Evolutionary conservation across 1,284 basidiomycete species (phyloP), one percentile per base, ranked within the genome.

Genomic region (Takashimella tepidaria): DNA sequence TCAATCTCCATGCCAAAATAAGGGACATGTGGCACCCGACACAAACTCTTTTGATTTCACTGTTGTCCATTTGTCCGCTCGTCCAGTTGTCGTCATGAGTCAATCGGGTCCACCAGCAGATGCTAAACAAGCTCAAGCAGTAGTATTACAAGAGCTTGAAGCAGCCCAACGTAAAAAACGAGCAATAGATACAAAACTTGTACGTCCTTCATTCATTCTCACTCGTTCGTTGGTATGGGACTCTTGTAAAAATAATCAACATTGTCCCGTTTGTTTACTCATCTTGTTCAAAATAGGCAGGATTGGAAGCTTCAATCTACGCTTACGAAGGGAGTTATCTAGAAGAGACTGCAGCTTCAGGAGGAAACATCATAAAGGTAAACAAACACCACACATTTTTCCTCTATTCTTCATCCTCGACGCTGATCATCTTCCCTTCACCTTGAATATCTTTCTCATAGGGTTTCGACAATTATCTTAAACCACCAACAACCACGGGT

Each of bases 301-400:
- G 68, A 24, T 68, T 78, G 49, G 78, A 79, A 55, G 62, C 74
- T 8, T 74, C 74, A 8, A 78, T 80, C 52, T 77, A 76, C 57
- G 71, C 72, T 1, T 79, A 78, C 54, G 79, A 80, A 55, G 76
- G 77, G 5, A 77, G 76, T 48, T 80, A 80, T 55, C 69, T 80
- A 11, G 71, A 72, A 53, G 75, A 76, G 51, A 74, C 73, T 6
- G 69, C 69, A 1, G 63, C 66, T 2, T 69, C 69, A 5, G 75
- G 74, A 0, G 75, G 76, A 1, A 77, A 77, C 58, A 76, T 77
- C 49, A 75, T 77, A 60, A 77, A 76, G 64, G 75, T 75, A 47
- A 24, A 19, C 19, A 44, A 13, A 46, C n/a, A 13, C 2, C n/a
- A n/a, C n/a, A n/a, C n/a, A n/a, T n/a, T n/a, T n/a, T n/a, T n/a